A percentile compares a stretch with the other conserved stretches of the same genome.
These are phyloP conservation scores for Erysimum pusillum DNA, from an alignment of 441 rosid species.

Conservation along the genomic window DNA sequence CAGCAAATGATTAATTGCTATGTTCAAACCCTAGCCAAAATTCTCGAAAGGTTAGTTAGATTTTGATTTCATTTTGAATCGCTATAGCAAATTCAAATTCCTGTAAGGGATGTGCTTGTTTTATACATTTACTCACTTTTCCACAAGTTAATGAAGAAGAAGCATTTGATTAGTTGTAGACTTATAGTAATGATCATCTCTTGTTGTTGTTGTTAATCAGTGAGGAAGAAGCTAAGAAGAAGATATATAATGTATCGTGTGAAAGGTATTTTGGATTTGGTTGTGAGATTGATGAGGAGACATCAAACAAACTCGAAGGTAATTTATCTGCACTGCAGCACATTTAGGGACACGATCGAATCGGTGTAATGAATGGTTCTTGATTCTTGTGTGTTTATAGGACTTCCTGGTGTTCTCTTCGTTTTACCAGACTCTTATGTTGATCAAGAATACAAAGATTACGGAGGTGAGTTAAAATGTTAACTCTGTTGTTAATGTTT, in stretches of 20 bases:
- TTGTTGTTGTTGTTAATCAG: constrained; percentile 41
- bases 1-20: constrained; percentile 96
- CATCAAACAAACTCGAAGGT: constrained; percentile 93
- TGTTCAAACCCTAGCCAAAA: constrained; percentile 75
- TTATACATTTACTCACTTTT: neutral
- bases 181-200: no score
- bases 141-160: neutral
- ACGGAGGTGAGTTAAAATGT: no score
- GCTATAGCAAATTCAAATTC: neutral
- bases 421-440: no score
- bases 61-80: no score
- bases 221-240: constrained; percentile 90
- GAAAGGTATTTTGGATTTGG: constrained; percentile 97
- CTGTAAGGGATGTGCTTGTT: neutral
- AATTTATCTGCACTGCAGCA: no score
- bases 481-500: no score
- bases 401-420: no score
- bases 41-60: no score
- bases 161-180: neutral
- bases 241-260: constrained; percentile 91
- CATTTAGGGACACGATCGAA: no score
- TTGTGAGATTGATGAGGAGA: constrained; percentile 93
- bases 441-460: no score
- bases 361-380: no score
- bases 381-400: no score